phyloP scores from a whole-genome alignment of 805 yeast genomes.

The Candida nitratophila region DNA sequence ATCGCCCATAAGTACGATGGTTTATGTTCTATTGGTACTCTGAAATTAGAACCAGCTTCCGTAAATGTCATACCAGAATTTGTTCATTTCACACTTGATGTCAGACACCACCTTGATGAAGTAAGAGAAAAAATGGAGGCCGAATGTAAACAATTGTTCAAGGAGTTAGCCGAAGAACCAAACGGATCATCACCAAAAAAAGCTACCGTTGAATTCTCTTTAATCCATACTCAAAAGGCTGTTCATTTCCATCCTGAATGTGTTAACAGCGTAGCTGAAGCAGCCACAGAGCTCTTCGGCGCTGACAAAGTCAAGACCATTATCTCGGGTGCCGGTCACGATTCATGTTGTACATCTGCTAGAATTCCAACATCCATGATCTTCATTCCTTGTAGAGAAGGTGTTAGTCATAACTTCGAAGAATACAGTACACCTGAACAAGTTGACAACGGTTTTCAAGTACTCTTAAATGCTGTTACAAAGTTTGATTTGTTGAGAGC shows the following conservation, averaged over 20 bases:
- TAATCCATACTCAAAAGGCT: slow-evolving; percentile 45
- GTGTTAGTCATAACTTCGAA: slow-evolving; percentile 59
- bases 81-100: slow-evolving; percentile 54
- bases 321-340: slow-evolving; percentile 71
- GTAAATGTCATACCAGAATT: slow-evolving; percentile 63
- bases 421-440: slow-evolving; percentile 63
- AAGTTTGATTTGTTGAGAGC: slow-evolving; percentile 13
- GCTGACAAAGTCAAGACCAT: slow-evolving; percentile 36
- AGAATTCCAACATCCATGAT: slow-evolving; percentile 68
- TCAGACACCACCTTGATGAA: slow-evolving; percentile 47
- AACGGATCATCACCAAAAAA: slow-evolving; percentile 21
- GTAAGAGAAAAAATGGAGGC: slow-evolving; percentile 27
- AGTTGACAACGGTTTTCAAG: slow-evolving; percentile 52
- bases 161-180: slow-evolving; percentile 24
- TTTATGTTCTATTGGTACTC: slow-evolving; percentile 50
- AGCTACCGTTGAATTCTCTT: slow-evolving; percentile 34
- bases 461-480: slow-evolving; percentile 42
- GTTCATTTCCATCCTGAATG: slow-evolving; percentile 49
- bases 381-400: slow-evolving; percentile 62
- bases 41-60: slow-evolving; percentile 51
- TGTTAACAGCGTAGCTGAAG: slow-evolving; percentile 41
- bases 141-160: slow-evolving; percentile 32
- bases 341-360: slow-evolving; percentile 51
- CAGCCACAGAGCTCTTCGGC: slow-evolving; percentile 46
- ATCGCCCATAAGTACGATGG: slow-evolving; percentile 47